These are phyloP conservation scores for Tripterygium wilfordii DNA, from an alignment of 177 flowering plant genomes.

Conservation along the genomic window DNA sequence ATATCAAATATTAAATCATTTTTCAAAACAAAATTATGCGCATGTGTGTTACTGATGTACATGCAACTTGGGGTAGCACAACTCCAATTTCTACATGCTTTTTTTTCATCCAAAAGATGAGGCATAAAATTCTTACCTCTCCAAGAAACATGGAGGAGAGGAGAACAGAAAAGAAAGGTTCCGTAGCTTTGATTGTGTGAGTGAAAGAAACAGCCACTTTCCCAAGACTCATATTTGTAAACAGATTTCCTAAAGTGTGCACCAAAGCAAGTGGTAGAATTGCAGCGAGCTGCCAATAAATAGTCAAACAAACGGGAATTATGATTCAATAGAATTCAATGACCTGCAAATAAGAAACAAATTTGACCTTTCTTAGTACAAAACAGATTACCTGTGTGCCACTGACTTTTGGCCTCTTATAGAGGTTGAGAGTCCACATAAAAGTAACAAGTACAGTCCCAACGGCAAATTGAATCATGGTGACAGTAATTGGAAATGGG, in stretches of 20 bases:
- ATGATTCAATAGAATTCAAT: too few species aligned
- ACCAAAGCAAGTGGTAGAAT: constrained; percentile 82
- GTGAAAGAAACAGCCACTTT: constrained; percentile 97
- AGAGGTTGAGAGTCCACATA: constrained; percentile 81
- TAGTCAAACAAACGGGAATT: too few species aligned
- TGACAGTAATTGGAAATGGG: constrained; percentile 72
- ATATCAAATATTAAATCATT: too few species aligned
- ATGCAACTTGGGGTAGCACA: too few species aligned
- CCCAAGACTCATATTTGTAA: constrained; percentile 98
- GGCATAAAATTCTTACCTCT: constrained; percentile 49
- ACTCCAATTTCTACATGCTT: too few species aligned
- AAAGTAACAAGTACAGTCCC: constrained; percentile 59
- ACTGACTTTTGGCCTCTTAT: constrained; percentile 69
- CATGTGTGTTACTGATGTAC: too few species aligned
- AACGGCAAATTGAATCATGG: constrained; percentile 63
- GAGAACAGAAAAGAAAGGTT: constrained; percentile 93
- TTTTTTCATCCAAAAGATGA: too few species aligned
- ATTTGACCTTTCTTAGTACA: too few species aligned
- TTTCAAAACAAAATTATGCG: too few species aligned
- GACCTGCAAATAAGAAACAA: background rate
- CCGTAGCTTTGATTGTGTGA: constrained; percentile 98
- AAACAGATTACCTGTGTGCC: constrained; percentile 56
- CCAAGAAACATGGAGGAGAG: constrained; percentile 90
- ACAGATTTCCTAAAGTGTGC: constrained; percentile 87
- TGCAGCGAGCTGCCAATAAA: constrained; percentile 50